A percentile compares a stretch with the other conserved stretches of the same genome.
Evolutionary conservation across 139 green algal species (phyloP).

Genomic region (Chlorella sp.): DNA sequence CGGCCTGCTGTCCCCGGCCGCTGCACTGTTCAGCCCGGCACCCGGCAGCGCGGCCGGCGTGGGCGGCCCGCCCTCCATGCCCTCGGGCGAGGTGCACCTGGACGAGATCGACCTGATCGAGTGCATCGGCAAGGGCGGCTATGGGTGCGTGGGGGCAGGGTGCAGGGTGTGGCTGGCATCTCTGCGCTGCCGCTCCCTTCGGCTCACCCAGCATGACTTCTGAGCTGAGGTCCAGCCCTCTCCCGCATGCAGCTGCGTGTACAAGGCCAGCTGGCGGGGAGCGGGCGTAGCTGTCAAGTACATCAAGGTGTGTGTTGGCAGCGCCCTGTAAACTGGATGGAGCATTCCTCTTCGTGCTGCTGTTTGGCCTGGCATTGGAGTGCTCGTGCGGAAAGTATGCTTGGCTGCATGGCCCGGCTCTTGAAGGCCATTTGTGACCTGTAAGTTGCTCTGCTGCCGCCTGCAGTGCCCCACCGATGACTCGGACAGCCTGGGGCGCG

Average conservation of each 20-base stretch:
- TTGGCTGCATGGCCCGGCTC: too few species aligned
- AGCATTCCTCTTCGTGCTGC: too few species aligned
- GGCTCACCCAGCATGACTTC: too few species aligned
- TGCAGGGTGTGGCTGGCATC: too few species aligned
- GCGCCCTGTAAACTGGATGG: too few species aligned
- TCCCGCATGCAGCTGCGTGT: slow-evolving; percentile 44
- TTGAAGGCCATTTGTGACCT: too few species aligned
- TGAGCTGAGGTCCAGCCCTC: too few species aligned
- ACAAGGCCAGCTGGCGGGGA: slow-evolving; percentile 49
- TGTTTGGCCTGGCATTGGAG: too few species aligned
- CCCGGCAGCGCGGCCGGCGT: background rate
- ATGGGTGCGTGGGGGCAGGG: slow-evolving; percentile 18
- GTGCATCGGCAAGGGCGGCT: slow-evolving; percentile 51
- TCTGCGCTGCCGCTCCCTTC: too few species aligned
- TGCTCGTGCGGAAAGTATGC: too few species aligned
- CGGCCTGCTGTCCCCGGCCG: slow-evolving; percentile 9
- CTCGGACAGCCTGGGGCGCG: slow-evolving; percentile 32
- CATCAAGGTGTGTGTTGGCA: slow-evolving; percentile 13
- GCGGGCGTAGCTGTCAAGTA: slow-evolving; percentile 61
- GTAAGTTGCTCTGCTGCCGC: too few species aligned
- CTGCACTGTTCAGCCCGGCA: slow-evolving; percentile 24
- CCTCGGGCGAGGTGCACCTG: slow-evolving; percentile 45
- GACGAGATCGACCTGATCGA: slow-evolving; percentile 57
- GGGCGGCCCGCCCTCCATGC: background rate
- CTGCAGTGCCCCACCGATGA: slow-evolving; percentile 39